Percentiles rank a stretch among this genome's conserved stretches.
Conservation (phyloP, 352 stramenopile species). For the Phytophthora agathidicida region DNA sequence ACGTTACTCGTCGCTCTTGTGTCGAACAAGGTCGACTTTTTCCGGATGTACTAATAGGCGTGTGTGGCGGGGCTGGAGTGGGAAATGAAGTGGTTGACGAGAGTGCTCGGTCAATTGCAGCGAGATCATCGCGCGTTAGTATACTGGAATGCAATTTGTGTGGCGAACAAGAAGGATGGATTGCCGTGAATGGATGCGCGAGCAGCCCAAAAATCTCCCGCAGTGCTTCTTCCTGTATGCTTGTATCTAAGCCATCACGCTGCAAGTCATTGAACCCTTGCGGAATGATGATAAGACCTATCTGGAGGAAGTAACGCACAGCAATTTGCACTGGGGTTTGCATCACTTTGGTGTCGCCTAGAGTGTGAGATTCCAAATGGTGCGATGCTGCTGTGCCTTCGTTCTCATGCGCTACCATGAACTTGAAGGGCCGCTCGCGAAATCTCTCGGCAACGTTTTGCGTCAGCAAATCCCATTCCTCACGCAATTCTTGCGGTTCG, state of each 20-base stretch:
- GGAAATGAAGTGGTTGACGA: slow-evolving; percentile 29
- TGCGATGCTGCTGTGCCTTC: slow-evolving; percentile 38
- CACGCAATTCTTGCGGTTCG: slow-evolving; percentile 6
- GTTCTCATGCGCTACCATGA: slow-evolving; percentile 48
- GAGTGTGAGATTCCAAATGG: slow-evolving; percentile 34
- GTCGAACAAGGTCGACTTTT: slow-evolving; percentile 28
- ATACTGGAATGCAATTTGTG: slow-evolving; percentile 56
- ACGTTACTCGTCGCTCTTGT: slow-evolving; percentile 34
- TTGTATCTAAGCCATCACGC: slow-evolving; percentile 5
- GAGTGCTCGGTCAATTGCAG: slow-evolving; percentile 41
- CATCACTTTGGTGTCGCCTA: slow-evolving; percentile 33
- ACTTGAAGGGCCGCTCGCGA: slow-evolving; percentile 41
- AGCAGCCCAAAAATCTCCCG: slow-evolving; percentile 49
- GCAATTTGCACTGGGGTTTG: slow-evolving; percentile 47
- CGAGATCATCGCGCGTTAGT: slow-evolving; percentile 45
- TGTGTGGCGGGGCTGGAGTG: slow-evolving; percentile 7
- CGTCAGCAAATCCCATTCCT: slow-evolving; percentile 39
- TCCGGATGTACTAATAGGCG: slow-evolving; percentile 29
- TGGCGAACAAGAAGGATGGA: slow-evolving; percentile 45
- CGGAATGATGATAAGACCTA: slow-evolving; percentile 55
- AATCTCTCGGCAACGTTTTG: slow-evolving; percentile 41
- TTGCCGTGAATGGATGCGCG: slow-evolving; percentile 48
- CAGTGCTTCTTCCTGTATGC: slow-evolving; percentile 22
- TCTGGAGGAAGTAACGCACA: slow-evolving; percentile 57
- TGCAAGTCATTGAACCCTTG: slow-evolving; percentile 22